Percentiles rank a stretch among this genome's conserved stretches.
Evolutionary conservation across 805 yeast genomes (phyloP).

Genomic region (Candida germanica): DNA sequence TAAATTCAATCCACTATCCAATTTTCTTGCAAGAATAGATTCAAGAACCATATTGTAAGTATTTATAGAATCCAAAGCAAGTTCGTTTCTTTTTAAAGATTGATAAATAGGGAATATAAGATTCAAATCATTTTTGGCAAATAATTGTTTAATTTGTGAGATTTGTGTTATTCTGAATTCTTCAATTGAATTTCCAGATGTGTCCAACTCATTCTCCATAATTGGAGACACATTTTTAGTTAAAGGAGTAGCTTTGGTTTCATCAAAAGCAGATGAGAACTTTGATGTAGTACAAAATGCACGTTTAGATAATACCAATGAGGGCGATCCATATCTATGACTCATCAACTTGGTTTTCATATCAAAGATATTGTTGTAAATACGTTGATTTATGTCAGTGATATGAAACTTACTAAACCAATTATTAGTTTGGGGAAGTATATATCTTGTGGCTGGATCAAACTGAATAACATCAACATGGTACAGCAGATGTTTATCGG

Average conservation of each 20-base stretch:
- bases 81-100: constrained; percentile 35
- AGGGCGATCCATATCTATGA: constrained; percentile 19
- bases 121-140: constrained; percentile 23
- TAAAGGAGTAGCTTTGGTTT: neutral
- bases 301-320: constrained; percentile 15
- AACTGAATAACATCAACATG: constrained; percentile 4
- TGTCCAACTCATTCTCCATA: neutral
- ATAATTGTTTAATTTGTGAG: constrained; percentile 4
- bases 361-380: constrained; percentile 23
- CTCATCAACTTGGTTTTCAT: constrained; percentile 18
- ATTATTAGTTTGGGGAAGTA: constrained; percentile 5
- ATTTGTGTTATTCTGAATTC: constrained; percentile 10
- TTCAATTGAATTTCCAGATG: constrained; percentile 1
- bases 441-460: constrained; percentile 1
- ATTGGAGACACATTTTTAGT: constrained; percentile 1
- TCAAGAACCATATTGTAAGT: constrained; percentile 52
- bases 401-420: constrained; percentile 21
- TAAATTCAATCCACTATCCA: constrained; percentile 33
- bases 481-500: constrained; percentile 7
- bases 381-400: constrained; percentile 28
- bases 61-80: constrained; percentile 45
- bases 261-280: neutral
- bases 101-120: constrained; percentile 41
- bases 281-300: constrained; percentile 2
- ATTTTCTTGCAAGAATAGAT: constrained; percentile 50